phyloP scores from a whole-genome alignment of 306 rosid genomes.

The Citrullus colocynthis region DNA sequence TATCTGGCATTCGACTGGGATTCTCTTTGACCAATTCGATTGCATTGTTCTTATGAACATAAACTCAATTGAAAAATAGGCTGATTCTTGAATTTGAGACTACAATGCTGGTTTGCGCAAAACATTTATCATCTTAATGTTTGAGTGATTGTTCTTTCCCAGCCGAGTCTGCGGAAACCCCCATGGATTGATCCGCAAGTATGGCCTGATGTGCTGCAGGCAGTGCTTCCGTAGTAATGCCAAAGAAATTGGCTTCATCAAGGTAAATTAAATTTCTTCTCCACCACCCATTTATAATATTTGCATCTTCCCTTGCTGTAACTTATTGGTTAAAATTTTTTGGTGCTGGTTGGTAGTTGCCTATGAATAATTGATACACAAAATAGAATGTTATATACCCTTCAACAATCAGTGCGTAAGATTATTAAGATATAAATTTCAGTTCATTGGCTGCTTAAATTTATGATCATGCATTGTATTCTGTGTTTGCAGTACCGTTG shows the following conservation, averaged over 20 bases:
- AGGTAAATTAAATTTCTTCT: slow-evolving; percentile 5
- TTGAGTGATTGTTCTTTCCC: background rate
- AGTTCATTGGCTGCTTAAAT: background rate
- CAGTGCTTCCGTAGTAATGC: slow-evolving; percentile 60
- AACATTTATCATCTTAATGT: background rate
- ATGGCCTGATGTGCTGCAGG: slow-evolving; percentile 47
- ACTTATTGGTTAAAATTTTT: background rate
- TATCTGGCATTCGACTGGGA: background rate
- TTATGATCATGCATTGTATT: background rate
- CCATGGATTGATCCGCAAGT: slow-evolving; percentile 45
- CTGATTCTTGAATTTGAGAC: background rate
- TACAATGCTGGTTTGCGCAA: background rate
- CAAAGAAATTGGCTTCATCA: slow-evolving; percentile 47
- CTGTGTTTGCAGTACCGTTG: background rate
- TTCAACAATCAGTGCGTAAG: background rate
- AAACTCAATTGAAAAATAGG: background rate
- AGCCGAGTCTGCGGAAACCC: slow-evolving; percentile 52
- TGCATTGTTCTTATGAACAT: background rate
- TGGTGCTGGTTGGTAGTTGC: background rate
- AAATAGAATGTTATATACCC: background rate
- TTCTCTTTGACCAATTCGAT: background rate
- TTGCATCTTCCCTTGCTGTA: background rate
- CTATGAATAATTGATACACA: background rate
- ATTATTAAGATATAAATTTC: background rate
- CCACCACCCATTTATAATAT: background rate